Conservation (phyloP, 2,329 filamentous ascomycete genomes). For the Colletotrichum sidae region DNA sequence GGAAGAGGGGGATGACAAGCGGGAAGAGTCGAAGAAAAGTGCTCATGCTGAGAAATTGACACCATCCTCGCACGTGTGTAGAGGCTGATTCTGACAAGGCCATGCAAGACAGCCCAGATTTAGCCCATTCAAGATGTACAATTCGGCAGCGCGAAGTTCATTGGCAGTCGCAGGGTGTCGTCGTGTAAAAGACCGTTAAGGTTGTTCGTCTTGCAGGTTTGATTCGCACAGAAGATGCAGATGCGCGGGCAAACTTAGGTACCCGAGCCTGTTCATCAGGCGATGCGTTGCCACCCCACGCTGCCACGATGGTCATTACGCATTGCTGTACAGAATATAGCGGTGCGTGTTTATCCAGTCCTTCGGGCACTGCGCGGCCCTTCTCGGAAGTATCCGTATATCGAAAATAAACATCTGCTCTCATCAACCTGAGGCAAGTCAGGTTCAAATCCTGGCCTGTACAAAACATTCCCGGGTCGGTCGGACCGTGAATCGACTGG, state of each 20-base stretch:
- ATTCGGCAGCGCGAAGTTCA: conserved; percentile 1
- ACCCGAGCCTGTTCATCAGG: conserved; percentile 2
- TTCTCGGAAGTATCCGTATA: too few relatives aligned
- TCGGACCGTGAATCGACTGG: conserved; percentile 10
- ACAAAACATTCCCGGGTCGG: conserved; percentile 23
- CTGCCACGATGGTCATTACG: not conserved
- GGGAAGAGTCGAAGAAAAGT: not conserved
- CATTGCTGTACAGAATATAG: not conserved
- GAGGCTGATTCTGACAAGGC: conserved; percentile 4
- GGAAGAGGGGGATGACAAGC: not conserved
- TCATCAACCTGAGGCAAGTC: not conserved
- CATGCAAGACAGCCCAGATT: not conserved
- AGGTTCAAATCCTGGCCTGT: conserved; percentile 13
- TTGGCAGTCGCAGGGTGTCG: not conserved
- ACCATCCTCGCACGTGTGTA: conserved; percentile 10
- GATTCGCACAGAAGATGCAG: conserved; percentile 3
- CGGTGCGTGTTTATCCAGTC: not conserved
- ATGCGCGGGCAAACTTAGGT: conserved; percentile 8
- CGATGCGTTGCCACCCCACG: conserved; percentile 18
- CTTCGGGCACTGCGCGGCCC: too few relatives aligned
- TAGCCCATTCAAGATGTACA: not conserved
- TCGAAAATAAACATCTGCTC: not conserved
- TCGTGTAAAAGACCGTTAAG: too few relatives aligned
- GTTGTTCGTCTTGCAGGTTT: not conserved
- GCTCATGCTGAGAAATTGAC: not conserved